A percentile compares a stretch with the other conserved stretches of the same genome.
Evolutionary conservation across 1,139 yeast species (phyloP).

Genomic region (Yarrowia galli): DNA sequence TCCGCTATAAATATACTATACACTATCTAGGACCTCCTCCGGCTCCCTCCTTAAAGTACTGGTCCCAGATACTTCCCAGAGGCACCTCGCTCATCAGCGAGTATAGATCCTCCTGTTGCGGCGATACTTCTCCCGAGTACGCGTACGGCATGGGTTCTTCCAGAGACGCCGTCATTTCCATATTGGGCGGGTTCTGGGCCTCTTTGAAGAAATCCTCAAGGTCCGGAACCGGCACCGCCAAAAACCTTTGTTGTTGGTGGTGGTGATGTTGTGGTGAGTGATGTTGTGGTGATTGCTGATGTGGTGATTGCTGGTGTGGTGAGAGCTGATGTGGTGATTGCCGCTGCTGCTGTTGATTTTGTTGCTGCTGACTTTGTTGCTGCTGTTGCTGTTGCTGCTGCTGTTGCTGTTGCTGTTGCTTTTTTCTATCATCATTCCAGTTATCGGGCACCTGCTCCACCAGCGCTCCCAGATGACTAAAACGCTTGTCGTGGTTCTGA

Average conservation of each 20-base stretch:
- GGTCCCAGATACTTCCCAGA: slow-evolving; percentile 78
- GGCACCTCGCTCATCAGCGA: slow-evolving; percentile 73
- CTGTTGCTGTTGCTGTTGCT: neutral
- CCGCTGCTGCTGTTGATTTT: too few species aligned
- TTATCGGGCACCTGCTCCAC: slow-evolving; percentile 32
- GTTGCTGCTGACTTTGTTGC: neutral
- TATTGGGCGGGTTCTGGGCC: neutral
- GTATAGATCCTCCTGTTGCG: slow-evolving; percentile 49
- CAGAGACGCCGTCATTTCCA: slow-evolving; percentile 41
- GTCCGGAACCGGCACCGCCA: neutral
- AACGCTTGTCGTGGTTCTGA: slow-evolving; percentile 25
- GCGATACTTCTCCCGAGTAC: slow-evolving; percentile 28
- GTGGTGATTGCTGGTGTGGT: too few species aligned
- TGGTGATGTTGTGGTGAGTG: too few species aligned
- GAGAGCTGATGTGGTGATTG: too few species aligned
- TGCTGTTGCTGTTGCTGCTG: too few species aligned
- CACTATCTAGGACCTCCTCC: neutral
- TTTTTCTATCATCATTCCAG: slow-evolving; percentile 41
- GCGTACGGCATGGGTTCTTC: slow-evolving; percentile 32
- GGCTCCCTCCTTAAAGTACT: slow-evolving; percentile 56
- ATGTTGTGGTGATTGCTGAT: too few species aligned
- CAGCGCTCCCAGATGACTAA: slow-evolving; percentile 18
- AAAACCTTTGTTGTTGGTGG: neutral
- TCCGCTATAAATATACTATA: neutral
- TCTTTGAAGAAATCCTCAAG: slow-evolving; percentile 19